Base-by-base conservation (phyloP, 2,329 filamentous ascomycete genomes). In the Didymella exigua region DNA sequence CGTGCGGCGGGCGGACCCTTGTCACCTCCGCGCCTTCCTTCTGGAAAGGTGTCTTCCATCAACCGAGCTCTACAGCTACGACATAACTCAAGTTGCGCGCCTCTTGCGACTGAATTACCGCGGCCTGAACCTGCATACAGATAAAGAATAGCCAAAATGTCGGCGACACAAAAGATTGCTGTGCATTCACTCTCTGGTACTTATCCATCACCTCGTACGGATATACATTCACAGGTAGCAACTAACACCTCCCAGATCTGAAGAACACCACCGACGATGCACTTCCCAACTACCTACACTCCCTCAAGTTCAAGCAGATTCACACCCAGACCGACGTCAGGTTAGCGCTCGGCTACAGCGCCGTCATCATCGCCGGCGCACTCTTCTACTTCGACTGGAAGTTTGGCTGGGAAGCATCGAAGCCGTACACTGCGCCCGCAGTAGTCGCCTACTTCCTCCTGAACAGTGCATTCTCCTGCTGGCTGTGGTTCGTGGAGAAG, bases 201-300 rank as follows among this genome's bases (percentile, higher is more conserved):
- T 49, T 43, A 21, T 23, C 27, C n/a, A n/a, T 16, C n/a, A 14
- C 2, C 27, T 13, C 18, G 6, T n/a, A 21, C 11, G 48, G 18
- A 27, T 21, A 26, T 26, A 60, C 26, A 31, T 29, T 47, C 30
- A 24, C 24, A 38, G 23, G 37, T 34, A 37, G 31, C 40, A 53
- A 45, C 58, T 67, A 49, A 69, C 54, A 52, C 13, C 18, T 24
- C 11, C 13, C 53, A 96, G 95, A 98, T 75, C 88, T 99, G 61
- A 98, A 98, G 78, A 96, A 95, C 79, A 96, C 93, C 33, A 91
- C 90, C 63, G 95, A 99, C 79, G 95, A 99, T 78, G 91, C 93
- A 53, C 88, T 99, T 56, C 87, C 90, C 55, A 92, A 95, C 78
- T 98, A 98, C 80, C 87, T 99, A 60, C 93, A 91, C 77, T 90